Evolutionary conservation across 176 grass and related monocot species (phyloP), one percentile per base, ranked within the genome.

Genomic region (Luzula sylvatica): DNA sequence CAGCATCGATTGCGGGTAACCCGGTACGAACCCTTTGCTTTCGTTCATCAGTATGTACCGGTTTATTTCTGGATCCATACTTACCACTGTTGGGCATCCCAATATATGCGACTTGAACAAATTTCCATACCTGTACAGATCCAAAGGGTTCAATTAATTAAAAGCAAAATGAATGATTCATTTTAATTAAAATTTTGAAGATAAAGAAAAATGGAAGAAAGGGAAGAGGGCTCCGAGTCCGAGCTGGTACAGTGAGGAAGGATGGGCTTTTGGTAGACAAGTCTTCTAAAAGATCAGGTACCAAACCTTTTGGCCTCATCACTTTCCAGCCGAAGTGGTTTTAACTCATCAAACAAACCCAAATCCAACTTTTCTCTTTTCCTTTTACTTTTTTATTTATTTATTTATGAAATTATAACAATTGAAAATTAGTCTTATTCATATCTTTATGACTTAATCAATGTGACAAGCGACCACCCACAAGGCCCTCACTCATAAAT

Each of bases 1-100:
- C 0, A 98, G 75, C 92, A 98, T 98, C 7, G 92, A 98, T 72
- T 98, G 81, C 23, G 92, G 92, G 40, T 98, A 98, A 5, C 92
- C 92, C 3, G 92, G 92, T 54, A 98, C 53, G 30, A 98, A 82
- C 17, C 92, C 80, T 7, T 72, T 78, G 19, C 75, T 65, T 2
- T 98, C 92, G 42, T 70, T 83, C 35, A 67, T 68, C 11, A 98
- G 81, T 41, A 77, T 66, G 20, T 62, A 75, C 11, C 86, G 82
- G 65, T 98, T 98, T 4, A 90, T 58, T 55, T 98, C 92, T 11
- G 92, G 75, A 54, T 98, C 86, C 92, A 98, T 98, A 72, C 75
- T 90, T 50, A 98, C 81, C 27, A 98, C 86, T 12, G 92, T 98
- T 11, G 92, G 92, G 71, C 92, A 98, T 0, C 92, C 92, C 51